Conservation (phyloP, 257 asterid species). For the Craterostigma plantagineum region DNA sequence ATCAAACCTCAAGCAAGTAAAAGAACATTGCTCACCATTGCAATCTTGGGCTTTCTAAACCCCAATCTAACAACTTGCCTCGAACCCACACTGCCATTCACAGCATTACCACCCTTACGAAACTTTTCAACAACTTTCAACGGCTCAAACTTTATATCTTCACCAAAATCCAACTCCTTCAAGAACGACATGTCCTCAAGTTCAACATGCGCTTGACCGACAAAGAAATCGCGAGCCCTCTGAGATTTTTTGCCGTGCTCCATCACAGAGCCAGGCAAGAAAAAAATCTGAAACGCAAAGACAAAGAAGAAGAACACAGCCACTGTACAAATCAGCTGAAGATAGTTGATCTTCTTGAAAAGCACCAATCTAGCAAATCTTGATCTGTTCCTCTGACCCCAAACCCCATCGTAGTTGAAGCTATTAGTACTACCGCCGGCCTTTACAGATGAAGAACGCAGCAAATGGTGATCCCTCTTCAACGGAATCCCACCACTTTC, state of each 20-base stretch:
- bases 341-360: conserved; percentile 36
- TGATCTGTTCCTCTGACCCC: conserved; percentile 57
- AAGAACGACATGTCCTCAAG: conserved; percentile 28
- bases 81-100: conserved; percentile 21
- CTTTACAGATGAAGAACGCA: conserved; percentile 28
- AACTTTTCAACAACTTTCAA: conserved; percentile 36
- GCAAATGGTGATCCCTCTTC: conserved; percentile 33
- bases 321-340: conserved; percentile 37
- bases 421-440: conserved; percentile 5
- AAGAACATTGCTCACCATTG: conserved; percentile 37
- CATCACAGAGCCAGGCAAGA: conserved; percentile 35
- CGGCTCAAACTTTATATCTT: conserved; percentile 52
- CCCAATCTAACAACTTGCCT: conserved; percentile 37
- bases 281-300: conserved; percentile 36
- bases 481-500: conserved; percentile 32
- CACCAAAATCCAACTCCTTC: conserved; percentile 64
- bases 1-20: conserved; percentile 1
- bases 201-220: conserved; percentile 11
- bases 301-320: conserved; percentile 47
- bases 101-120: conserved; percentile 17
- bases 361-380: conserved; percentile 54
- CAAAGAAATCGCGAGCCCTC: conserved; percentile 11
- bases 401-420: conserved; percentile 7
- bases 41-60: conserved; percentile 54
- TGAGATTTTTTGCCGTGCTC: conserved; percentile 19